phyloP scores from a whole-genome alignment of 2,329 filamentous ascomycete species.

The Botrytis aclada region DNA sequence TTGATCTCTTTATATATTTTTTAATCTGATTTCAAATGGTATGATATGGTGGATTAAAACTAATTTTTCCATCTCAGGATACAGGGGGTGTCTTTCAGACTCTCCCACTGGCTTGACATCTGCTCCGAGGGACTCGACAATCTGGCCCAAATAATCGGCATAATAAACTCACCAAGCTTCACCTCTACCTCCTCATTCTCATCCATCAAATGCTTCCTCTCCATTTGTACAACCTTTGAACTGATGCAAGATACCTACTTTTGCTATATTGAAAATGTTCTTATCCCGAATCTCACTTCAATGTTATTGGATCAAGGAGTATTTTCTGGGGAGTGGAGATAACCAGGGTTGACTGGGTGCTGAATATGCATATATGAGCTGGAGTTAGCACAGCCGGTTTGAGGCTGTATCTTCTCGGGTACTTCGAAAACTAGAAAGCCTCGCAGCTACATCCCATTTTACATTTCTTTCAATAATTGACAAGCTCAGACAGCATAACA shows the following conservation, averaged over 20 bases:
- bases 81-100: too few relatives aligned
- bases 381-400: background rate
- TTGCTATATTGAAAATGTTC: background rate
- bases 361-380: background rate
- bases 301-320: background rate
- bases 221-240: background rate
- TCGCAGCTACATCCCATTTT: background rate
- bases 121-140: too few relatives aligned
- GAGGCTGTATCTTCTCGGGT: background rate
- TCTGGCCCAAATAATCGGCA: too few relatives aligned
- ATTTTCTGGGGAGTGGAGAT: background rate
- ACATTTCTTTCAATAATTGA: background rate
- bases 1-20: too few relatives aligned
- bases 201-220: too few relatives aligned
- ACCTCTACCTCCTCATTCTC: too few relatives aligned
- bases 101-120: too few relatives aligned
- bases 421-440: background rate
- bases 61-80: too few relatives aligned
- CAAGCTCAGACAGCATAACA: background rate
- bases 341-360: background rate
- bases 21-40: too few relatives aligned
- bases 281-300: background rate
- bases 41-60: too few relatives aligned
- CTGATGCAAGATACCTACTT: background rate
- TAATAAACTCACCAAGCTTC: too few relatives aligned